Base-by-base conservation (phyloP, 1,139 yeast genomes). In the Suhomyces bribrorum region DNA sequence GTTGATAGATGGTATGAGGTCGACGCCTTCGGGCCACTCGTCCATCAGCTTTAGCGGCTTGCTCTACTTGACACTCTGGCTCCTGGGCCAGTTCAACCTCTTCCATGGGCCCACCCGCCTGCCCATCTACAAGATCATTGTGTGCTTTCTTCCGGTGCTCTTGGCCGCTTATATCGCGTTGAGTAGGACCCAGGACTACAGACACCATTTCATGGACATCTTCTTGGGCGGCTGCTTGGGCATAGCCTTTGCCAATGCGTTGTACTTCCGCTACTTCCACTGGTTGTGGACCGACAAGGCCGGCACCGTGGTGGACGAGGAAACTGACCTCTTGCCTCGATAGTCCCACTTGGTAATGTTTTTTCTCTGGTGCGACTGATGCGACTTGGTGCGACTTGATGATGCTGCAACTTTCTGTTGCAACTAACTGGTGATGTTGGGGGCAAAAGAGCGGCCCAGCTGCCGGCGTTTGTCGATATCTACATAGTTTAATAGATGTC, bases 121-220 rank as follows among this genome's bases (percentile, higher is more conserved):
- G 28, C 50, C 50, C 7, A 39, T 50, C 14, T 37, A 44, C 36
- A 43, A 40, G 32, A 27, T 32, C 29, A 23, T 48, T 26, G 27
- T 41, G 16, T 43, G 47, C 7, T 35, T 43, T 2, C 29, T 37
- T 17, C 57, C 57, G 2, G 27, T 52, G 13, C 38, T 51, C 14
- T 34, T 49, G 29, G 52, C 62, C 6, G 40, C 50, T 7, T 49
- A 55, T 51, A 69, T 81, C 43, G 83, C 84, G 0, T 57, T 80
- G 40, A 75, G 82, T 37, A 65, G 87, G 46, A 77, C 83, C 12
- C 84, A 81, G 52, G 95, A 86, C 55, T 85, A 84, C 56, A 68
- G 90, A 52, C 95, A 86, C 53, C 89, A 85, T 57, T 83, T 81
- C 52, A 63, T 76, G 26, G 95, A 86, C 56, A 75, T 86, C 14